These are phyloP conservation scores for Helianthus tuberosus DNA, from an alignment of 129 eudicot species.

Conservation along the genomic window DNA sequence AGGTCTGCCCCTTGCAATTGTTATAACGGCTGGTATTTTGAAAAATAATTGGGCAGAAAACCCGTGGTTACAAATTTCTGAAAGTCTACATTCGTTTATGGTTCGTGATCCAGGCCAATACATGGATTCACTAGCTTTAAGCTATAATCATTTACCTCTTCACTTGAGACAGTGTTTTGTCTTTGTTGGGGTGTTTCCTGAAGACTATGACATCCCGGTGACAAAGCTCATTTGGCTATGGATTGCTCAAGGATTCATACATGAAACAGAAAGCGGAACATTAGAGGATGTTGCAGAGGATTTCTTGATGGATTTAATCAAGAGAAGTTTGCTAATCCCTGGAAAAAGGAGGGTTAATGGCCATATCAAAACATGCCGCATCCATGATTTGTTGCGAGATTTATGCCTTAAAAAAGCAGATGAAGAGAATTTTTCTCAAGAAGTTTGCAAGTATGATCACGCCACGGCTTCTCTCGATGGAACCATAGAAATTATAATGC, in stretches of 20 bases:
- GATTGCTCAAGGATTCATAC: slow-evolving; percentile 41
- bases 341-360: slow-evolving; percentile 22
- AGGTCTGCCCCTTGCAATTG: slow-evolving; percentile 37
- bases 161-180: slow-evolving; percentile 28
- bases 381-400: slow-evolving; percentile 40
- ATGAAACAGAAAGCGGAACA: not conserved
- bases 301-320: slow-evolving; percentile 25
- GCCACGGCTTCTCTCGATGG: not conserved
- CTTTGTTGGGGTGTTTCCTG: slow-evolving; percentile 35
- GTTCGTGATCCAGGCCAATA: slow-evolving; percentile 23
- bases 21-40: slow-evolving; percentile 30
- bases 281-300: slow-evolving; percentile 35
- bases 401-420: slow-evolving; percentile 29
- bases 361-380: slow-evolving; percentile 31
- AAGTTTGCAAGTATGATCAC: not conserved
- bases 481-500: not conserved
- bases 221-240: slow-evolving; percentile 31
- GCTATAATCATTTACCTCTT: slow-evolving; percentile 36
- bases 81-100: slow-evolving; percentile 6
- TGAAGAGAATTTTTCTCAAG: slow-evolving; percentile 3
- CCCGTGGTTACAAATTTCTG: slow-evolving; percentile 29
- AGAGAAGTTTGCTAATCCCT: slow-evolving; percentile 31
- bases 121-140: slow-evolving; percentile 31
- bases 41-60: not conserved
- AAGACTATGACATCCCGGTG: slow-evolving; percentile 18